Evolutionary conservation across 768 basidiomycete genomes (phyloP).

Genomic region (Cyathus striatus): DNA sequence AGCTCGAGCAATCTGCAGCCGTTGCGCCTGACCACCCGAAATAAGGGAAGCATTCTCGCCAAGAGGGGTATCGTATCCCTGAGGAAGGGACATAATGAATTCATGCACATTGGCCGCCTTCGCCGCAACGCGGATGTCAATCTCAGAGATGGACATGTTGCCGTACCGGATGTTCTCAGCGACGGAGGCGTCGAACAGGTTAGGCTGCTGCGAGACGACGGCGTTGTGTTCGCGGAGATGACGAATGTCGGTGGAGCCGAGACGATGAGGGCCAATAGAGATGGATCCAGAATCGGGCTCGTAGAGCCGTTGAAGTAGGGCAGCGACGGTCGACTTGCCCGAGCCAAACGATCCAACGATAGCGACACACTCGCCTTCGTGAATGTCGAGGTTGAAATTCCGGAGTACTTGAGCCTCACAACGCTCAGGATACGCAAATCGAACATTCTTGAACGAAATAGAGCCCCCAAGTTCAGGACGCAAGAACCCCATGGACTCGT

Average conservation of each 20-base stretch:
- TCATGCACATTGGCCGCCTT: background rate
- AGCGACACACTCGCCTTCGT: no score
- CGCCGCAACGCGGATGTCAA: background rate
- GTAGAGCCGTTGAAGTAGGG: slow-evolving; percentile 85
- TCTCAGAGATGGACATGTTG: slow-evolving; percentile 40
- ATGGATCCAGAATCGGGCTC: slow-evolving; percentile 68
- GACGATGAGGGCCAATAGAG: slow-evolving; percentile 45
- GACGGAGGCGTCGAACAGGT: slow-evolving; percentile 85
- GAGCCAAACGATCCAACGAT: no score
- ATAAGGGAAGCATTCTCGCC: slow-evolving; percentile 89
- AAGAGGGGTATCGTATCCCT: slow-evolving; percentile 82
- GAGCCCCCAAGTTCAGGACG: no score
- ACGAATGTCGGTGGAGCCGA: slow-evolving; percentile 58
- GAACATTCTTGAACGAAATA: no score
- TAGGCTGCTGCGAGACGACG: slow-evolving; percentile 83
- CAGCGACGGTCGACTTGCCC: slow-evolving; percentile 89
- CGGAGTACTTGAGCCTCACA: no score
- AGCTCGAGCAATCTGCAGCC: slow-evolving; percentile 90
- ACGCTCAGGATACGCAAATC: no score
- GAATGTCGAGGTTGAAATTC: no score
- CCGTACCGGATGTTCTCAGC: no score
- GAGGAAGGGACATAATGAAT: slow-evolving; percentile 48
- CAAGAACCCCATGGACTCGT: no score
- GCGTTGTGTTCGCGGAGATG: slow-evolving; percentile 82
- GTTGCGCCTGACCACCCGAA: slow-evolving; percentile 93